Evolutionary conservation across 306 rosid genomes (phyloP).

Genomic region (Erythrophleum fordii): DNA sequence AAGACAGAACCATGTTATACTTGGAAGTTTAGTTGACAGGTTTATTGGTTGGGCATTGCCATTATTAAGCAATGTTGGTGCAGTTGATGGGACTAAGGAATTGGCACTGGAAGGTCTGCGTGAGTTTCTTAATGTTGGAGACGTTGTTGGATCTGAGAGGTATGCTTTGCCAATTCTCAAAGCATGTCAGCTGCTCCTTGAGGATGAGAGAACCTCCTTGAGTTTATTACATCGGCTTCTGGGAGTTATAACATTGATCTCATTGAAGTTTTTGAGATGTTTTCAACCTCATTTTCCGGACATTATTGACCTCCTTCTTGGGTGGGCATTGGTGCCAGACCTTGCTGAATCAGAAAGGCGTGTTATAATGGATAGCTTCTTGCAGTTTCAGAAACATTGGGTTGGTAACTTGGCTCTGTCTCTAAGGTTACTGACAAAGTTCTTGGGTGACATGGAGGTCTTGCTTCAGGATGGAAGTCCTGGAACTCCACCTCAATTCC

Average conservation of each 20-base stretch:
- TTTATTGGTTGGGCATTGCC: conserved; percentile 94
- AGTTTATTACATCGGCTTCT: conserved; percentile 64
- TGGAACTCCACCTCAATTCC: conserved; percentile 82
- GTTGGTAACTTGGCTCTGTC: conserved; percentile 85
- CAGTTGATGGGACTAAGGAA: conserved; percentile 65
- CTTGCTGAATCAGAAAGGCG: conserved; percentile 67
- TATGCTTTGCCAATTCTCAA: conserved; percentile 80
- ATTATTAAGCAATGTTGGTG: conserved; percentile 57
- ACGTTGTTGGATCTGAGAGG: conserved; percentile 74
- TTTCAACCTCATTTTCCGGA: conserved; percentile 90
- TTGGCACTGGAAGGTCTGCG: conserved; percentile 78
- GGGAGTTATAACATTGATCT: conserved; percentile 76
- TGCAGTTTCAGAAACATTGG: conserved; percentile 97
- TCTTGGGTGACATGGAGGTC: conserved; percentile 94
- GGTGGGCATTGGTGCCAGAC: conserved; percentile 90
- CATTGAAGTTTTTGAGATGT: conserved; percentile 72
- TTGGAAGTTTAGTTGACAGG: conserved; percentile 78
- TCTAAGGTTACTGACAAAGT: conserved; percentile 75
- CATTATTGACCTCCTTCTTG: conserved; percentile 81
- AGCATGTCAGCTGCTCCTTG: conserved; percentile 86
- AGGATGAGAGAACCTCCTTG: conserved; percentile 94
- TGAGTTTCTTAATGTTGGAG: conserved; percentile 85
- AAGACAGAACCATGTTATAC: conserved; percentile 78
- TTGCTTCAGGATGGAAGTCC: conserved; percentile 85
- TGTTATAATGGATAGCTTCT: conserved; percentile 80